Evolutionary conservation across 371 early-diverging fungal species (phyloP).

Genomic region (Mucor mucedo): DNA sequence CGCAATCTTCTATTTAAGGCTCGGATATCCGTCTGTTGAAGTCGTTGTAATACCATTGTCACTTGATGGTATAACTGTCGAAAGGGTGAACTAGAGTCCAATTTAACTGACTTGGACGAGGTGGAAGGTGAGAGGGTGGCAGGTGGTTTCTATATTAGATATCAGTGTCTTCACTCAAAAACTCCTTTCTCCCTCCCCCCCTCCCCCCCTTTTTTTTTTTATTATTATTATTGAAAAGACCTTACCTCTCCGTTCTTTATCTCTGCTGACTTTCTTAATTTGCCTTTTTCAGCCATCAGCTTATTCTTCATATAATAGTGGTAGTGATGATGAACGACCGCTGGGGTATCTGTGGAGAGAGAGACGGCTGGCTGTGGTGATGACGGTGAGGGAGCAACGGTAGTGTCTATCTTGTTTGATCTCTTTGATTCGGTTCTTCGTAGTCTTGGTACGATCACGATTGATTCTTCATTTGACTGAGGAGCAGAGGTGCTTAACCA

Average conservation of each 20-base stretch:
- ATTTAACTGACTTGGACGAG: not conserved
- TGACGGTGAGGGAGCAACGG: constrained; percentile 8
- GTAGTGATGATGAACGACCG: constrained; percentile 52
- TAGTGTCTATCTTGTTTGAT: not conserved
- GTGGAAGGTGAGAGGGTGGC: constrained; percentile 7
- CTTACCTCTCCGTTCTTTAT: constrained; percentile 2
- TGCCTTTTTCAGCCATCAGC: constrained; percentile 22
- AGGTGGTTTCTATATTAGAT: not conserved
- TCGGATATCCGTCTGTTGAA: constrained; percentile 62
- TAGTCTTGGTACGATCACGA: constrained; percentile 6
- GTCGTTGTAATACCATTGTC: constrained; percentile 41
- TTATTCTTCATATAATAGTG: constrained; percentile 39
- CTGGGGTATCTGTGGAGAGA: constrained; percentile 6
- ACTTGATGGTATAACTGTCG: constrained; percentile 30
- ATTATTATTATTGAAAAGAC: too few species aligned
- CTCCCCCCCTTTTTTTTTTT: not conserved
- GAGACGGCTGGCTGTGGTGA: not conserved
- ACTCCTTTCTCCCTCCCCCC: too few species aligned
- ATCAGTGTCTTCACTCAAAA: too few species aligned
- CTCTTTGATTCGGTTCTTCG: constrained; percentile 6
- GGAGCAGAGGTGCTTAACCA: constrained; percentile 30
- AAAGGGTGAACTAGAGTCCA: constrained; percentile 28
- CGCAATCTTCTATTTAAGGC: constrained; percentile 63
- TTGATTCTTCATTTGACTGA: constrained; percentile 6
- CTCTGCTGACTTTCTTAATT: constrained; percentile 5